Conservation (phyloP, 306 rosid species). For the Fragaria iinumae region DNA sequence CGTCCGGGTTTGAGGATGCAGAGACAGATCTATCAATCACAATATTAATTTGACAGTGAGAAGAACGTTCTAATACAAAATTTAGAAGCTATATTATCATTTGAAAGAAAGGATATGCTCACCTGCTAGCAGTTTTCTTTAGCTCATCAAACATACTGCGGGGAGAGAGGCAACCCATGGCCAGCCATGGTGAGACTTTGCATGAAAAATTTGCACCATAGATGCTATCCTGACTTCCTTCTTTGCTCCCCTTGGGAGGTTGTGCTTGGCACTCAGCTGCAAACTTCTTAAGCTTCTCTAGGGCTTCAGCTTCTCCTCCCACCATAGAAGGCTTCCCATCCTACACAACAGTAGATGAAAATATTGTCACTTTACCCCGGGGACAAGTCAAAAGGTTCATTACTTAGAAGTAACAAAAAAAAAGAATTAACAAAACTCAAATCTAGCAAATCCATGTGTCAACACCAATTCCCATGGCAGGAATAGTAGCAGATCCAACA, state of each 20-base stretch:
- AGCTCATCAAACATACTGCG: constrained; percentile 80
- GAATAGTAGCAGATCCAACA: too few species aligned
- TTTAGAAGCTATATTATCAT: background rate
- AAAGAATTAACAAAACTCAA: too few species aligned
- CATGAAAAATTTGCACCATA: constrained; percentile 93
- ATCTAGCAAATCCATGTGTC: background rate
- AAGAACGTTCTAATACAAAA: constrained; percentile 11
- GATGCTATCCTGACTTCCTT: constrained; percentile 60
- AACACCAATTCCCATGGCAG: background rate
- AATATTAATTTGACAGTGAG: constrained; percentile 22
- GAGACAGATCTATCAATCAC: constrained; percentile 43
- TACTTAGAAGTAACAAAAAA: background rate
- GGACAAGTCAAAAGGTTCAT: background rate
- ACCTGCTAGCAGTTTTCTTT: constrained; percentile 76
- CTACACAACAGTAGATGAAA: constrained; percentile 42
- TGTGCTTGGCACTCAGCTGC: constrained; percentile 84
- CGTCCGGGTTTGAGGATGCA: constrained; percentile 49
- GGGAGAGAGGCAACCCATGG: constrained; percentile 96
- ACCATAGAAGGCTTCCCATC: constrained; percentile 70
- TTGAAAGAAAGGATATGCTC: constrained; percentile 23
- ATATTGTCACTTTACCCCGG: constrained; percentile 7
- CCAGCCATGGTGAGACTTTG: constrained; percentile 97
- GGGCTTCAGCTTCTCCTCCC: constrained; percentile 96
- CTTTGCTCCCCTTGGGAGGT: constrained; percentile 56
- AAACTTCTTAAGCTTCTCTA: constrained; percentile 71